These are phyloP conservation scores for Moricandia arvensis DNA, from an alignment of 345 rosid species.

Conservation along the genomic window DNA sequence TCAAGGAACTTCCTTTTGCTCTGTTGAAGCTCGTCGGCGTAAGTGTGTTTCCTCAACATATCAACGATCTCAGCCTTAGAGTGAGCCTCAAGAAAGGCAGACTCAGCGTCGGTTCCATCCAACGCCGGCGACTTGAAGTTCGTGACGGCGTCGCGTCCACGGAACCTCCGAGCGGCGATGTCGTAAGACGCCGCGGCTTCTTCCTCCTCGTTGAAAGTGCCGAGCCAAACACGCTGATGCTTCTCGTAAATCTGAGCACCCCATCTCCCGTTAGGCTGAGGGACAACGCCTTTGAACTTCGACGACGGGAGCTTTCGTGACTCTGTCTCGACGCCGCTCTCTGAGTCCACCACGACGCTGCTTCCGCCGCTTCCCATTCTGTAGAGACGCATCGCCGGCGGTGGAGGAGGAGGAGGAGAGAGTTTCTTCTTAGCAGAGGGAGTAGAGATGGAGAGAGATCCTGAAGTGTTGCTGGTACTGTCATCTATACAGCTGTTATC, in stretches of 20 bases:
- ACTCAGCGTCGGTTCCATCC: slow-evolving; percentile 40
- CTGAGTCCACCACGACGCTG: slow-evolving; percentile 57
- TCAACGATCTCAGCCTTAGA: slow-evolving; percentile 90
- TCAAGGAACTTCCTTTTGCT: slow-evolving; percentile 50
- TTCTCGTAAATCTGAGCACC: slow-evolving; percentile 98
- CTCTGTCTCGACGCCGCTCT: slow-evolving; percentile 71
- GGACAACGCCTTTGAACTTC: slow-evolving; percentile 86
- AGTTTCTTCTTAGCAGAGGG: not conserved
- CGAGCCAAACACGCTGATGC: slow-evolving; percentile 93
- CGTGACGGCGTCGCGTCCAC: slow-evolving; percentile 82
- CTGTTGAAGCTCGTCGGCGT: slow-evolving; percentile 74
- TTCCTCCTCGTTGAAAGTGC: slow-evolving; percentile 79
- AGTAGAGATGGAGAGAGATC: slow-evolving; percentile 44
- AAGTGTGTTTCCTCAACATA: slow-evolving; percentile 90
- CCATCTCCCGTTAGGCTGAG: slow-evolving; percentile 96
- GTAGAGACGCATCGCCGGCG: slow-evolving; percentile 45
- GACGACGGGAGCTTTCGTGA: slow-evolving; percentile 88
- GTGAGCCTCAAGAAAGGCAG: slow-evolving; percentile 62
- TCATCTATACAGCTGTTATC: slow-evolving; percentile 55
- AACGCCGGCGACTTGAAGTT: slow-evolving; percentile 53
- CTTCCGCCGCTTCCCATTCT: slow-evolving; percentile 57
- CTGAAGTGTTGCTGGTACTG: slow-evolving; percentile 44
- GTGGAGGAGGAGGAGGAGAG: slow-evolving; percentile 17
- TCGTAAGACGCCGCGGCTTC: slow-evolving; percentile 89
- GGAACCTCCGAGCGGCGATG: slow-evolving; percentile 78